Evolutionary conservation across 2,329 filamentous ascomycete genomes (phyloP).

Genomic region (Colletotrichum simmondsii): DNA sequence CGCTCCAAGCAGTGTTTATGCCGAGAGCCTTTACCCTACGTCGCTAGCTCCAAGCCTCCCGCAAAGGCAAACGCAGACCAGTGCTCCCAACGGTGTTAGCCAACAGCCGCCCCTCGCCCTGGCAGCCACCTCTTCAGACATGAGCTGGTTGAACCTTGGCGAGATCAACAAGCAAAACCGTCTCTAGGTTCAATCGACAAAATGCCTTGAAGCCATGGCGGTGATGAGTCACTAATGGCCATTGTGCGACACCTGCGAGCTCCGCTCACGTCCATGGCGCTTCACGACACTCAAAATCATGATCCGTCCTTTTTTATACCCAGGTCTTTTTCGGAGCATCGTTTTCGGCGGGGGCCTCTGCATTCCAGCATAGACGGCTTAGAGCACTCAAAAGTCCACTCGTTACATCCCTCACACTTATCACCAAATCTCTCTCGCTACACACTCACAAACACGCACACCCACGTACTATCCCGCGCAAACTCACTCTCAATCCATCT

Average conservation of each 20-base stretch:
- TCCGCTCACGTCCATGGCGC: conserved; percentile 32
- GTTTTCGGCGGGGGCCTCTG: conserved; percentile 30
- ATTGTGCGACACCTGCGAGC: conserved; percentile 19
- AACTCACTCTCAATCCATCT: background rate
- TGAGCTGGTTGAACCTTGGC: conserved; percentile 84
- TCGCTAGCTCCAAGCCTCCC: conserved; percentile 51
- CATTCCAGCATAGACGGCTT: conserved; percentile 36
- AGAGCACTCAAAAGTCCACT: conserved; percentile 35
- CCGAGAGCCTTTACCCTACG: conserved; percentile 54
- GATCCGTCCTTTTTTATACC: conserved; percentile 38
- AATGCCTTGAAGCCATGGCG: conserved; percentile 28
- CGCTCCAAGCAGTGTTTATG: conserved; percentile 64
- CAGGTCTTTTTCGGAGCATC: conserved; percentile 38
- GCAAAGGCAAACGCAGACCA: conserved; percentile 39
- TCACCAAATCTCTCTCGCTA: conserved; percentile 18
- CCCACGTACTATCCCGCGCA: background rate
- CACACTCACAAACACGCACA: background rate
- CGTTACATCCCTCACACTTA: conserved; percentile 25
- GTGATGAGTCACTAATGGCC: conserved; percentile 27
- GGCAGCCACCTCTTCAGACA: conserved; percentile 69
- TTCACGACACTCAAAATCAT: conserved; percentile 35
- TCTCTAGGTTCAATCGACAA: conserved; percentile 1
- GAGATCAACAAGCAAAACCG: conserved; percentile 45
- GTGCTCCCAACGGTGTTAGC: conserved; percentile 51
- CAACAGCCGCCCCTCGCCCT: conserved; percentile 62